A percentile compares a stretch with the other conserved stretches of the same genome.
phyloP scores from a whole-genome alignment of 257 asterid species.

The Penstemon barbatus region DNA sequence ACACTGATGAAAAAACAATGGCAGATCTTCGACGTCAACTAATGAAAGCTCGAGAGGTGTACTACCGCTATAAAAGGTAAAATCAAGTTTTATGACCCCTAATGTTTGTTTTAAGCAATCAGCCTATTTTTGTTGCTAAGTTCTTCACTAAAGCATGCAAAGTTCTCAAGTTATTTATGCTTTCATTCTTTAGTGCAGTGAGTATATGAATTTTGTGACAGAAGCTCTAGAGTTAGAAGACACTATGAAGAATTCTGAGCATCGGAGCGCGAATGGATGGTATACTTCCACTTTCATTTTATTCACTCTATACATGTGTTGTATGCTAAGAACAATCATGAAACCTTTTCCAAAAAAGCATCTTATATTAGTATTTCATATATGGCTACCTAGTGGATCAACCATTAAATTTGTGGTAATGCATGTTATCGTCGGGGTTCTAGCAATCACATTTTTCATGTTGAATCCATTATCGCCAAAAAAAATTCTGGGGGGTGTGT shows the following conservation, averaged over 20 bases:
- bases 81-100: not conserved
- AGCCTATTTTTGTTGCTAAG: not conserved
- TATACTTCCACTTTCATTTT: conserved; percentile 31
- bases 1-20: conserved; percentile 75
- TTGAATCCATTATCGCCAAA: not conserved
- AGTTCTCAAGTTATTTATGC: conserved; percentile 26
- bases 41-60: conserved; percentile 59
- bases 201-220: conserved; percentile 60
- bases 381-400: not conserved
- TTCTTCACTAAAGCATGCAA: conserved; percentile 15
- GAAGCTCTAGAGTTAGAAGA: conserved; percentile 85
- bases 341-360: not conserved
- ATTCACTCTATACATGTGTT: not conserved
- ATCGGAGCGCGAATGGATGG: conserved; percentile 59
- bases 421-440: not conserved
- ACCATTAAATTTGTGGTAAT: too few relatives aligned
- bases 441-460: not conserved
- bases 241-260: conserved; percentile 69
- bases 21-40: conserved; percentile 74
- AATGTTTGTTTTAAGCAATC: conserved; percentile 1
- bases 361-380: not conserved
- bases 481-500: not conserved
- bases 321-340: not conserved
- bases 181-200: conserved; percentile 52
- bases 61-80: conserved; percentile 72